Base-by-base conservation (phyloP, 2,329 filamentous ascomycete species). In the Trichoderma guizhouense region DNA sequence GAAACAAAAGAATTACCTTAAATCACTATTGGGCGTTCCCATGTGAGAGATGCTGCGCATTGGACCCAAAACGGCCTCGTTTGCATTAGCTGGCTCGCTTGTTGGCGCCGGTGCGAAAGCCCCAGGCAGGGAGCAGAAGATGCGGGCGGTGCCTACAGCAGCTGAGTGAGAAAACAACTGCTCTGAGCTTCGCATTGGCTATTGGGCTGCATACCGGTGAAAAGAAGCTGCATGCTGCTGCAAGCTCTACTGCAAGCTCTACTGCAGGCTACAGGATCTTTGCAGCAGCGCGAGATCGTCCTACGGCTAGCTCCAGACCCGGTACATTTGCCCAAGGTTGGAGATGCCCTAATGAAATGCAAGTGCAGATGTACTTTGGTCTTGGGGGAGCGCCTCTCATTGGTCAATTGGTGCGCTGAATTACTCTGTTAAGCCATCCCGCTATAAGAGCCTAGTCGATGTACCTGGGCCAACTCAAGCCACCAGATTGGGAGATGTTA, bases 391-490 rank as follows among this genome's bases (percentile, higher is more conserved):
- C 28, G 30, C 7, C 53, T 64, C 68, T 34, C 18, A 70, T 70
- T 65, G 68, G 68, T 28, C 68, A 65, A 65, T 65, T 60, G 60
- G 28, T 1, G 21, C 61, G 3, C 18, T 34, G 43, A 65, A 70
- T 65, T 70, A 65, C 68, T 70, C 47, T 34, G 3, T 70, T 70
- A 9, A 53, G 68, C 68, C 39, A 53, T 55, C 18, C 18, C 30
- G 57, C 30, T 30, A 60, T 24, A 6, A n/a, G 57, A 15, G 14
- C 55, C 32, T 61, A 60, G 65, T 28, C 55, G 26, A 7, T 39
- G 24, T 55, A 39, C 51, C 53, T 43, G 64, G 32, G 18, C 24
- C 51, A 36, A 28, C 24, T 28, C 34, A 58, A 58, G 64, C 64
- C 64, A 67, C 53, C 53, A 39, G n/a, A 24, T 43, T 12, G n/a